Conservation (phyloP, 116 monocot species). For the Trichopus zeylanicus region DNA sequence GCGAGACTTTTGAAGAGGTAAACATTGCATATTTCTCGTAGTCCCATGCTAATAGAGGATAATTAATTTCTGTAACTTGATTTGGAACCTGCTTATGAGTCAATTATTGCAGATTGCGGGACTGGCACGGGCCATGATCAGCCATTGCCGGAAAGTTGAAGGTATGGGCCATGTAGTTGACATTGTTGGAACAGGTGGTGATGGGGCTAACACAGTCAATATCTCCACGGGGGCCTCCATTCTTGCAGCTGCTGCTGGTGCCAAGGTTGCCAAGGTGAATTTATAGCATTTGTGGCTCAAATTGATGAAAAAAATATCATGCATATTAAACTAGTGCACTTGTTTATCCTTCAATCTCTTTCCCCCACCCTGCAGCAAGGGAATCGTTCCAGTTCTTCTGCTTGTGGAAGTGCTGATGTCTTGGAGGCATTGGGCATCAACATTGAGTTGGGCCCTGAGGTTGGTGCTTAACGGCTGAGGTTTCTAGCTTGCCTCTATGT, state of each 20-base stretch:
- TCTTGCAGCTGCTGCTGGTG: slow-evolving; percentile 67
- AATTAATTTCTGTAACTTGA: neutral
- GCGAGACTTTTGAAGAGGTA: slow-evolving; percentile 72
- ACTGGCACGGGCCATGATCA: slow-evolving; percentile 81
- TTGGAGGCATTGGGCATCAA: slow-evolving; percentile 81
- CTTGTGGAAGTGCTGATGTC: slow-evolving; percentile 97
- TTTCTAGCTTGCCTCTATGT: too few species aligned
- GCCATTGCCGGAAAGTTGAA: slow-evolving; percentile 42
- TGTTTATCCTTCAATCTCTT: too few species aligned
- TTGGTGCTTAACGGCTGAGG: too few species aligned
- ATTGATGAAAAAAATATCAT: too few species aligned
- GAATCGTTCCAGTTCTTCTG: slow-evolving; percentile 87
- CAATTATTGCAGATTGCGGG: slow-evolving; percentile 80
- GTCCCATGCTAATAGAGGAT: too few species aligned
- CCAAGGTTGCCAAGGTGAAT: slow-evolving; percentile 66
- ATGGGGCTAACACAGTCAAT: slow-evolving; percentile 93
- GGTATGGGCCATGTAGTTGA: slow-evolving; percentile 63
- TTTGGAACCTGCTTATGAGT: too few species aligned
- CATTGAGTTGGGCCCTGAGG: slow-evolving; percentile 74
- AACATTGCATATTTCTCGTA: too few species aligned
- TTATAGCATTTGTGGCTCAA: too few species aligned
- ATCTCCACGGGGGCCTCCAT: slow-evolving; percentile 88
- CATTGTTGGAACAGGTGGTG: slow-evolving; percentile 95
- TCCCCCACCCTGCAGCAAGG: slow-evolving; percentile 99
- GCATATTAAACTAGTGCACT: too few species aligned